A percentile compares a stretch with the other conserved stretches of the same genome.
Evolutionary conservation across 306 rosid genomes (phyloP).

Genomic region (Canavalia ensiformis): DNA sequence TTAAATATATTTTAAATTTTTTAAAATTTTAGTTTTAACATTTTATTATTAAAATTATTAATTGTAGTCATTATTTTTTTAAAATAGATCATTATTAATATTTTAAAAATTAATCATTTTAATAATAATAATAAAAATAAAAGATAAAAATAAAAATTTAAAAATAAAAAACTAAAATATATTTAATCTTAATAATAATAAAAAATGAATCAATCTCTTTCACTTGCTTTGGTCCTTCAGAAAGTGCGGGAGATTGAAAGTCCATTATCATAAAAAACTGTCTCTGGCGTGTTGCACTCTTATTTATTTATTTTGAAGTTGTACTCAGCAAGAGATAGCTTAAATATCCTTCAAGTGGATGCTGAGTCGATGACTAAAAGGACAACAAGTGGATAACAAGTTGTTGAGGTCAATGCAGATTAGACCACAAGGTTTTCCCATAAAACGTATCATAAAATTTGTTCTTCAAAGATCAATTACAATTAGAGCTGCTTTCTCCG

Average conservation of each 20-base stretch:
- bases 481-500: not conserved
- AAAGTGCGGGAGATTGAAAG: conserved; percentile 2
- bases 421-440: not conserved
- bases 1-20: too few relatives aligned
- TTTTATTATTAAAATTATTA: too few relatives aligned
- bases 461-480: not conserved
- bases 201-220: not conserved
- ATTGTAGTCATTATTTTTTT: too few relatives aligned
- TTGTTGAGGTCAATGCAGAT: not conserved
- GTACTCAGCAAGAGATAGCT: not conserved
- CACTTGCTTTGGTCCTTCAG: not conserved
- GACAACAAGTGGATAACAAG: conserved; percentile 35
- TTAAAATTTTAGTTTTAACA: too few relatives aligned
- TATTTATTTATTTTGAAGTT: not conserved
- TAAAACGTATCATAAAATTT: not conserved
- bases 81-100: too few relatives aligned
- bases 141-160: too few relatives aligned
- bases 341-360: conserved; percentile 27
- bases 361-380: conserved; percentile 18
- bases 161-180: too few relatives aligned
- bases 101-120: too few relatives aligned
- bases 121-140: too few relatives aligned
- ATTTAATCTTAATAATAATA: too few relatives aligned
- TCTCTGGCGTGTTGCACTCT: conserved; percentile 17
- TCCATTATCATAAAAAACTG: conserved; percentile 17